Conservation (phyloP, 2,329 filamentous ascomycete genomes). For the Colletotrichum spinosum region DNA sequence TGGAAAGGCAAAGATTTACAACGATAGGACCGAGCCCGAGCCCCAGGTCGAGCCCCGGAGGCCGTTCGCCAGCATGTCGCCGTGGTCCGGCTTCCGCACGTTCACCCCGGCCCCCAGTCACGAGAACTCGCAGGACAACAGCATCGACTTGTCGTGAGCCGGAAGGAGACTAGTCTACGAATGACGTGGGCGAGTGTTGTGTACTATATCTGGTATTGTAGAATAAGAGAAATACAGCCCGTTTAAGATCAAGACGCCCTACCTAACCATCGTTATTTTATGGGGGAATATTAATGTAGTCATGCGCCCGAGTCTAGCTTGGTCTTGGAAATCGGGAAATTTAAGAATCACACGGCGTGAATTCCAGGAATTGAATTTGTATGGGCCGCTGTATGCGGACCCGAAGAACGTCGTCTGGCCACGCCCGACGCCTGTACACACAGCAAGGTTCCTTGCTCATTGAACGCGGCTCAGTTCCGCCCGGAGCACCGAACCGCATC, state of each 20-base stretch:
- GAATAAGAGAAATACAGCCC: slow-evolving; percentile 33
- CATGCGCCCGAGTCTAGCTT: too few relatives aligned
- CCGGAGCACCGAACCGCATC: neutral
- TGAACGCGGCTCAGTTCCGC: neutral
- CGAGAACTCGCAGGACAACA: slow-evolving; percentile 54
- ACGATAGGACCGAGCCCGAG: slow-evolving; percentile 38
- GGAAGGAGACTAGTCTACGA: slow-evolving; percentile 21
- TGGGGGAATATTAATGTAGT: too few relatives aligned
- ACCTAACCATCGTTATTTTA: too few relatives aligned
- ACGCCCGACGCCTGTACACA: too few relatives aligned
- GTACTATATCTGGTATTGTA: slow-evolving; percentile 35
- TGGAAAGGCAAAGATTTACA: slow-evolving; percentile 49
- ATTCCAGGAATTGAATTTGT: too few relatives aligned
- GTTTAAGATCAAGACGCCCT: neutral
- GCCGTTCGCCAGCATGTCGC: slow-evolving; percentile 1
- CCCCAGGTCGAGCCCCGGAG: slow-evolving; percentile 2
- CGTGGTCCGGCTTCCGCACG: neutral
- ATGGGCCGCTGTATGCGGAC: too few relatives aligned
- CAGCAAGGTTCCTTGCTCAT: neutral
- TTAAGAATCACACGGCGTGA: too few relatives aligned
- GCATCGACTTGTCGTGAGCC: slow-evolving; percentile 43
- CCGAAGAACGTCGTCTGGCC: too few relatives aligned
- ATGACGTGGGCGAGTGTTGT: slow-evolving; percentile 6
- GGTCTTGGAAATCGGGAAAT: too few relatives aligned
- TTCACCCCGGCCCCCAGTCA: slow-evolving; percentile 6